Evolutionary conservation across 208 protist genomes (phyloP), one percentile per base, ranked within the genome.

Genomic region (Leptomonas seymouri): DNA sequence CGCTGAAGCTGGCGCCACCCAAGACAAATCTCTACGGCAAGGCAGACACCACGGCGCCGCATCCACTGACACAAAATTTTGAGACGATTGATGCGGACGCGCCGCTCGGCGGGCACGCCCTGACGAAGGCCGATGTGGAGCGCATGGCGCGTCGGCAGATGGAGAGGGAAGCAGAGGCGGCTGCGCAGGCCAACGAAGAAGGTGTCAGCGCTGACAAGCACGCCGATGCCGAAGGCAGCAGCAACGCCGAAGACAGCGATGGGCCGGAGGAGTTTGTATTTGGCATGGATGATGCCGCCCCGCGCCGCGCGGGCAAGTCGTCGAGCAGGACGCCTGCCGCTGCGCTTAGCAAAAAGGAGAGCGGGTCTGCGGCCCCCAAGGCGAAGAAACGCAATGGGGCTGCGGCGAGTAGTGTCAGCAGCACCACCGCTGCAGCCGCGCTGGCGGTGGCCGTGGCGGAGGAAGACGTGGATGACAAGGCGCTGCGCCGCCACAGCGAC

Each of bases 261-360:
- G 84, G 42, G 1, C 82, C 86, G 27, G 86, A 93, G 71, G 89
- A 94, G 71, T 94, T 83, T 61, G 72, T 88, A 14, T 83, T 94
- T 51, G 76, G 78, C 36, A 78, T 89, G 62, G 74, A 85, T 12
- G 84, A 93, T 51, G 54, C 71, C 21, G 78, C 76, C 15, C 76
- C 79, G 20, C 79, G 69, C 20, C 73, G 68, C 2, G 31, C n/a
- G 2, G 65, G 61, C 23, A 67, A 62, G 49, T 82, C 76, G 53
- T 44, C 21, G n/a, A 82, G 49, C n/a, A 71, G 59, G 15, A 31
- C 6, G 25, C 23, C 49, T 34, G 28, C 51, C 16, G 18, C 34
- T 45, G 48, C 55, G 2, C 31, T 51, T 4, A 61, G 45, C 27
- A 53, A 51, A 46, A 59, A 42, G n/a, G n/a, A n/a, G n/a, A n/a